Base-by-base conservation (phyloP, 805 yeast genomes). In the Zygoascus biomembranicola region DNA sequence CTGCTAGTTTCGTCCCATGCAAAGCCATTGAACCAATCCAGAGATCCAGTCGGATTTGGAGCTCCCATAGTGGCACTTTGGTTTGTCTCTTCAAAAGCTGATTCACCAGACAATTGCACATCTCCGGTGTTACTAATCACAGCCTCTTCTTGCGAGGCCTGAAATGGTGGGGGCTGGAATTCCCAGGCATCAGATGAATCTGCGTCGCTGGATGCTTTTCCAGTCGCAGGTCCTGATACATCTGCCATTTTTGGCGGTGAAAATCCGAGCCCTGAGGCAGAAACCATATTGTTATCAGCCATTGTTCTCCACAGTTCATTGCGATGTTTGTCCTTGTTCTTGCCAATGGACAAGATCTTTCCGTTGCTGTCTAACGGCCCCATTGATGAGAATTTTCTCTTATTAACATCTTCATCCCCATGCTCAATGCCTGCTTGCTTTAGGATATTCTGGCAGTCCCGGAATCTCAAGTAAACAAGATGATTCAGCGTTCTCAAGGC, bases 401-500 rank as follows among this genome's bases (percentile, higher is more conserved):
- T 64, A 59, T 82, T 82, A 16, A 79, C 79, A 8, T 71, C 76
- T 13, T 74, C 66, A 14, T 80, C 69, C 1, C 84, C 84, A 57
- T 76, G 82, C 59, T 79, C 81, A 2, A 73, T 71, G 0, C 84
- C 84, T 19, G 77, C 65, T 2, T 59, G 61, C n/a, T 58, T 53
- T 49, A 82, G 32, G 37, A 37, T 35, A 26, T 32, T 23, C 19
- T 23, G 35, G 19, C 39, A 6, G 20, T 48, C 51, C 9, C 35
- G 35, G 14, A 32, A 32, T 18, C 42, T 11, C 50, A 77, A 64
- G n/a, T 74, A 65, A 47, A 77, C 66, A 59, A 80, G 73, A 55
- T 76, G 78, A 60, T 79, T 80, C 55, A 79, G 67, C 71, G 76
- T 77, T 56, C 79, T 79, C 43, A 82, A 60, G 1, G 78, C 80